Evolutionary conservation across 306 rosid genomes (phyloP).

Genomic region (Vigna trinervia): DNA sequence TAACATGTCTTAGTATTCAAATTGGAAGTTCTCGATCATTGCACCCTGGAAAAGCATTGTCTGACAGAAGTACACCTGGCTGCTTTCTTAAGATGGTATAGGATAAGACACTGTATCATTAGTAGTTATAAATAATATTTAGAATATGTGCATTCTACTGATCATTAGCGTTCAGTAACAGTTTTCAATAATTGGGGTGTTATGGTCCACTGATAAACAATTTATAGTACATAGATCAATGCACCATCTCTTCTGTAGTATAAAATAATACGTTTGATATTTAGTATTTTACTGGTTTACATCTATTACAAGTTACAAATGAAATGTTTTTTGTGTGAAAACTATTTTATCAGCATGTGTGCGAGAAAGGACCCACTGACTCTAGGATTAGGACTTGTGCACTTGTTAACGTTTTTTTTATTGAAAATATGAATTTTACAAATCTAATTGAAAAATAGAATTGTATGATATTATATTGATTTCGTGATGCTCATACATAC

Average conservation of each 20-base stretch:
- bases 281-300: constrained; percentile 9
- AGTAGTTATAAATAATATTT: constrained; percentile 1
- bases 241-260: neutral
- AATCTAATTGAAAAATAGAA: neutral
- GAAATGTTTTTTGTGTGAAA: neutral
- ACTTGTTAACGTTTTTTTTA: neutral
- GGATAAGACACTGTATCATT: constrained; percentile 19
- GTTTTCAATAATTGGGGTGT: constrained; percentile 1
- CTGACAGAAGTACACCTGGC: constrained; percentile 66
- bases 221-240: constrained; percentile 24
- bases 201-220: constrained; percentile 4
- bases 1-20: constrained; percentile 54
- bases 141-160: constrained; percentile 7
- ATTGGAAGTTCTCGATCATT: constrained; percentile 73
- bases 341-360: neutral
- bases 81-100: constrained; percentile 88
- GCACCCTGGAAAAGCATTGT: constrained; percentile 70
- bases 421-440: neutral
- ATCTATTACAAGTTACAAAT: neutral
- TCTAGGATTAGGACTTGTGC: neutral
- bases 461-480: neutral
- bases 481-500: neutral
- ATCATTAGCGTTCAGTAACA: neutral
- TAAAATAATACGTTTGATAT: neutral
- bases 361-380: neutral